Evolutionary conservation across 192 early-diverging fungal species (phyloP), one percentile per base, ranked within the genome.

Genomic region (Backusella tarrabulga): DNA sequence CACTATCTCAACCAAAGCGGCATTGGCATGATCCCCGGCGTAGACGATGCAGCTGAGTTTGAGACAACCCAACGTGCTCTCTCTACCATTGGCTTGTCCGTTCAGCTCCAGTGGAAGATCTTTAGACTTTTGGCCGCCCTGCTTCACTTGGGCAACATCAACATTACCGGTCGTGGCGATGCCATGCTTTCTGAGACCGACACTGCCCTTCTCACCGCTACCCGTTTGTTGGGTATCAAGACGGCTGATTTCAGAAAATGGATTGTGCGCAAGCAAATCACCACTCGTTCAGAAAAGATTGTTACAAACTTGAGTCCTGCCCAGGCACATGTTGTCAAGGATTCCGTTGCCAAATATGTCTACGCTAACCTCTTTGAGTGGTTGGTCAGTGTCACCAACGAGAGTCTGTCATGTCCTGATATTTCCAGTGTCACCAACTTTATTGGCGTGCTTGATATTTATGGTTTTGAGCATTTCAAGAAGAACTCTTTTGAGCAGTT

Each of bases 401-500:
- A 82, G 56, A 93, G 94, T 82, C 88, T 99, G 56, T 90, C 90
- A 34, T 87, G 85, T 52, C 86, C 87, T 34, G 85, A 84, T 12
- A 74, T 77, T 32, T 6, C 11, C 11, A 72, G 21, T 21, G 83
- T 85, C 8, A 42, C 82, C 4, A 84, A 83, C 41, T 98, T 99
- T 79, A 99, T 99, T 81, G 98, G 98, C 87, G 98, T 99, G 1
- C 87, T 99, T 72, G 98, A 99, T 90, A 99, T 99, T 78, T 99
- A 98, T 80, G 98, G 95, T 56, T 99, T 99, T 82, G 98, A 99
- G 83, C 96, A 98, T 80, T 99, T 99, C 83, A 93, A 96, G 85
- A 98, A 97, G 87, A 99, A 99, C 87, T 98, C 97, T 26, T 99
- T 99, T 76, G 98, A 99, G 87, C 98, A 99, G 88, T 98, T 98